A percentile compares a stretch with the other conserved stretches of the same genome.
Conservation (phyloP, 176 grass and related monocot species). For the Bolboschoenus planiculmis region DNA sequence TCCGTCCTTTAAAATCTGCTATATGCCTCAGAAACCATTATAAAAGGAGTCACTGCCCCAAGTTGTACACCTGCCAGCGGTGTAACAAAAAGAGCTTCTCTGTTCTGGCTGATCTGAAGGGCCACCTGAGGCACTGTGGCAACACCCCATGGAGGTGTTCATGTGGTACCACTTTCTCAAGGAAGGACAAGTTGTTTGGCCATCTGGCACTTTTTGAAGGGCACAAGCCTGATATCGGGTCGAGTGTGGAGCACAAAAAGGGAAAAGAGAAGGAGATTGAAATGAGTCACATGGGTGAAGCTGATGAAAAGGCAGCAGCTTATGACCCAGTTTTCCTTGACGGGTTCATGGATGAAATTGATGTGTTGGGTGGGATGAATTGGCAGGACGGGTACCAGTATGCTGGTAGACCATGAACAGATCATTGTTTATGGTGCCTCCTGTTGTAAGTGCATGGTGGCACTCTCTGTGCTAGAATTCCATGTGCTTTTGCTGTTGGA, state of each 20-base stretch:
- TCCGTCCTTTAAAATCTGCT: slow-evolving; percentile 83
- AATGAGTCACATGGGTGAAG: slow-evolving; percentile 34
- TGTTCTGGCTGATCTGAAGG: slow-evolving; percentile 72
- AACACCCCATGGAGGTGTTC: slow-evolving; percentile 86
- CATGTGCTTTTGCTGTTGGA: not conserved
- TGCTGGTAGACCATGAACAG: not conserved
- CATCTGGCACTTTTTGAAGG: slow-evolving; percentile 89
- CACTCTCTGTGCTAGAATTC: not conserved
- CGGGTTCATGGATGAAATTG: slow-evolving; percentile 73
- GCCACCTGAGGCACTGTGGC: slow-evolving; percentile 88
- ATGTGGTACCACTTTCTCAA: slow-evolving; percentile 92
- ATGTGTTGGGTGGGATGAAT: slow-evolving; percentile 28
- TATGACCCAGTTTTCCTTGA: slow-evolving; percentile 68
- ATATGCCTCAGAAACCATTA: slow-evolving; percentile 92
- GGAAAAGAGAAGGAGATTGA: slow-evolving; percentile 40
- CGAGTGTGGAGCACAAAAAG: slow-evolving; percentile 17
- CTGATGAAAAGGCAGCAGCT: slow-evolving; percentile 7
- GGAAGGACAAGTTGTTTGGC: slow-evolving; percentile 97
- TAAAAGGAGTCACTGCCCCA: slow-evolving; percentile 94
- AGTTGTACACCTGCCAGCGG: slow-evolving; percentile 71
- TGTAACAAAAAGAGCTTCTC: slow-evolving; percentile 92
- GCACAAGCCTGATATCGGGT: slow-evolving; percentile 54
- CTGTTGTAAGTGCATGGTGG: not conserved
- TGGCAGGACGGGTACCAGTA: slow-evolving; percentile 11
- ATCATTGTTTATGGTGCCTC: not conserved